phyloP scores from a whole-genome alignment of 305 asterid species.

The Fraxinus albicans region DNA sequence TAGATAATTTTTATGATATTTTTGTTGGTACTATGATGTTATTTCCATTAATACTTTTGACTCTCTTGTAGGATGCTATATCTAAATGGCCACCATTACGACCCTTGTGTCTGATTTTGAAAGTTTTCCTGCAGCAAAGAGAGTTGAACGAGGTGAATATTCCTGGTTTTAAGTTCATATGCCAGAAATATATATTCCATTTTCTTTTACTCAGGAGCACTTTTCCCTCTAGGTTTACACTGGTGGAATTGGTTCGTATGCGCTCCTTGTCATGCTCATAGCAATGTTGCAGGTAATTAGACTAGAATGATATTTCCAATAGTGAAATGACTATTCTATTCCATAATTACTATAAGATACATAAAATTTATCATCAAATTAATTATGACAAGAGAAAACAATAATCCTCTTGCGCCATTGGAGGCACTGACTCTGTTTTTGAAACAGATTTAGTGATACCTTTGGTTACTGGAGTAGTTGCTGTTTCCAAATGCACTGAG shows the following conservation, averaged over 20 bases:
- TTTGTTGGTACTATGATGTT: constrained; percentile 7
- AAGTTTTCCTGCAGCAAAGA: constrained; percentile 90
- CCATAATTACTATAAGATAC: background rate
- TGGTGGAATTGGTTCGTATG: constrained; percentile 98
- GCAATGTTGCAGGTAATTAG: constrained; percentile 83
- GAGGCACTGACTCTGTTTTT: background rate
- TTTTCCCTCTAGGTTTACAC: constrained; percentile 69
- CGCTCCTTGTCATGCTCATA: constrained; percentile 91
- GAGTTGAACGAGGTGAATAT: constrained; percentile 82
- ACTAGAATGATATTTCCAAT: constrained; percentile 8
- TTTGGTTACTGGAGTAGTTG: background rate
- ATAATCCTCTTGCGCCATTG: background rate
- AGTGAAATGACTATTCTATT: background rate
- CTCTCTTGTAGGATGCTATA: constrained; percentile 61
- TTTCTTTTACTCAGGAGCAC: constrained; percentile 16
- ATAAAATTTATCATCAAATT: background rate
- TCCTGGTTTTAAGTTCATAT: constrained; percentile 4
- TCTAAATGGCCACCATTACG: constrained; percentile 80
- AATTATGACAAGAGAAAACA: background rate
- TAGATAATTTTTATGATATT: background rate
- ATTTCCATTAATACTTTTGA: background rate
- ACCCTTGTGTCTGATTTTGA: constrained; percentile 86
- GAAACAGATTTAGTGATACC: background rate
- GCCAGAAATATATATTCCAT: constrained; percentile 11
- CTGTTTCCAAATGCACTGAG: background rate